Base-by-base conservation (phyloP, 2,329 filamentous ascomycete genomes). In the Thielaviopsis euricoi region DNA sequence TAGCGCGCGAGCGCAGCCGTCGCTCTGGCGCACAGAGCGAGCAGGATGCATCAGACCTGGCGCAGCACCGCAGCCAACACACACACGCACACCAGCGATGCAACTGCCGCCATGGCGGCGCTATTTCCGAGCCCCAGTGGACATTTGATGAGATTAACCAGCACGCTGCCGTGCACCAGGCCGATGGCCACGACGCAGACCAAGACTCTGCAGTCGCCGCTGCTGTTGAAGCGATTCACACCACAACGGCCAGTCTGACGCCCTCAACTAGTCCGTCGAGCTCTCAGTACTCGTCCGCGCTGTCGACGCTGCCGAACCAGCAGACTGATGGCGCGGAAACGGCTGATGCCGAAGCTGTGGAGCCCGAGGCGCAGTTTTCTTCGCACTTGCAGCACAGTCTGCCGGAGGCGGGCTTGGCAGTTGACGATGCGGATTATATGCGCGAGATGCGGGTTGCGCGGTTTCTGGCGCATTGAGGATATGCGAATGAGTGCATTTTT, bases 381-480 rank as follows among this genome's bases (percentile, higher is more conserved):
- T n/a, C n/a, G n/a, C n/a, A n/a, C n/a, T n/a, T n/a, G n/a, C 13
- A 4, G 37, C 37, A 40, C 10, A 40, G 37, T 40, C 22, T 56
- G 22, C 53, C 53, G 6, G 58, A 56, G 6, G 52, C 56, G 26
- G 58, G 53, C 13, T 46, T 40, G 23, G 53, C 33, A 21, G 33
- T 56, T 13, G 53, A 53, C 21, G 53, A 59, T 46, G 53, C 21
- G 29, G 49, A 37, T 19, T 55, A 59, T 29, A 13, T 59, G 19
- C 46, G 53, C 7, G 48, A 52, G 53, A 52, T 55, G 46, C 53
- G 53, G 33, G 58, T 52, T 29, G 50, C 48, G 21, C 29, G 29
- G 43, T 59, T 59, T n/a, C 37, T 56, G 49, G 54, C 33, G 53
- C 48, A 56, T 52, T 59, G 26, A 53, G 54, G 55, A 46, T 37